Conservation (phyloP, 2,329 filamentous ascomycete species). For the Penicillium occitanis region DNA sequence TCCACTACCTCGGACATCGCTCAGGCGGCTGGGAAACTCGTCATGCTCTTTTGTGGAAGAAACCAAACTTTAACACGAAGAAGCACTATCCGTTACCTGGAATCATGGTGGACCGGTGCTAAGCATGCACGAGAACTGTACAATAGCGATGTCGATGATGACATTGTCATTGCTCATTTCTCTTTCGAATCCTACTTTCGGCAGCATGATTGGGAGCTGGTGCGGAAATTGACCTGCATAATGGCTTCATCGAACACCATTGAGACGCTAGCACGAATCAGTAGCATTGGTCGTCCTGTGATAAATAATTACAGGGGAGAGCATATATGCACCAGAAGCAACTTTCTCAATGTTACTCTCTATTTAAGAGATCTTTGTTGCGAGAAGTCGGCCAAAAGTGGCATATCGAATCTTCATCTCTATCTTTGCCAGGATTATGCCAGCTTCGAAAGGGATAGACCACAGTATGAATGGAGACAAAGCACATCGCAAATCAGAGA, state of each 20-base stretch:
- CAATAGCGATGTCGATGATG: background rate
- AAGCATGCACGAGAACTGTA: background rate
- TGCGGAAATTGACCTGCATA: conserved; percentile 4
- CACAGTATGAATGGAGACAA: background rate
- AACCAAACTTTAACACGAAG: background rate
- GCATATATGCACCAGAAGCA: background rate
- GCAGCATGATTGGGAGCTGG: conserved; percentile 1
- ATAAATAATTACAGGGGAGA: background rate
- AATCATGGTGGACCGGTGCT: background rate
- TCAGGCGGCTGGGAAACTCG: background rate
- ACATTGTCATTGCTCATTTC: conserved; percentile 6
- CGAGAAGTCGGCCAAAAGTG: conserved; percentile 1
- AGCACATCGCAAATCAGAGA: background rate
- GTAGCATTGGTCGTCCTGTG: background rate
- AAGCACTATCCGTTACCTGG: background rate
- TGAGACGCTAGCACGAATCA: background rate
- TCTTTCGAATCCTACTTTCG: conserved; percentile 7
- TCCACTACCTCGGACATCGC: background rate
- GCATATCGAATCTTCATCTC: conserved; percentile 9
- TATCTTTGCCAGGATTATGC: background rate
- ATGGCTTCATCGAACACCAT: background rate
- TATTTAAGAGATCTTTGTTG: background rate
- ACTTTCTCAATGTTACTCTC: background rate
- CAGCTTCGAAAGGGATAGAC: background rate
- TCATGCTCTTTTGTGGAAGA: background rate